phyloP scores from a whole-genome alignment of 2,329 filamentous ascomycete genomes.

The Fusarium sp. region DNA sequence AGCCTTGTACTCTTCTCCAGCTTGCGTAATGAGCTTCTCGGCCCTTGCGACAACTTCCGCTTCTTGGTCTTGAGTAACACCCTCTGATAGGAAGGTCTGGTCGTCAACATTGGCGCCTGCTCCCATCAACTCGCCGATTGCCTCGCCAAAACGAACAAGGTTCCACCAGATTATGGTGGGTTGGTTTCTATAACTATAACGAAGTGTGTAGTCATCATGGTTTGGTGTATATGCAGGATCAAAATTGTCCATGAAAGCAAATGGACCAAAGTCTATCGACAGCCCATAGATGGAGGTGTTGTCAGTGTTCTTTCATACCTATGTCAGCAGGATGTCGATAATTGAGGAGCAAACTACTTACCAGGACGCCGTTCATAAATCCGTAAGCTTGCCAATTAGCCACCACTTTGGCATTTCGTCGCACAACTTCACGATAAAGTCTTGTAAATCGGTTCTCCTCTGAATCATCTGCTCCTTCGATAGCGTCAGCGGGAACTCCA shows the following conservation, averaged over 20 bases:
- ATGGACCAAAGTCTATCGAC: conserved; percentile 94
- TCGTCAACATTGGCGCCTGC: conserved; percentile 80
- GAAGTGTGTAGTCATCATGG: conserved; percentile 88
- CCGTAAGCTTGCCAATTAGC: conserved; percentile 97
- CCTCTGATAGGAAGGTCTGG: conserved; percentile 76
- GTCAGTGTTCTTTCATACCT: conserved; percentile 78
- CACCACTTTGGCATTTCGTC: conserved; percentile 88
- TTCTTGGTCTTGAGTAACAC: conserved; percentile 73
- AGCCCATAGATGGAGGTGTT: conserved; percentile 94
- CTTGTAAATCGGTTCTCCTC: conserved; percentile 89
- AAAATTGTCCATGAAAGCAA: conserved; percentile 98
- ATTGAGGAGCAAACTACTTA: conserved; percentile 35
- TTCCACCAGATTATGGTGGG: conserved; percentile 99
- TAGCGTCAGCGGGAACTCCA: conserved; percentile 66
- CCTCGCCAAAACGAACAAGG: conserved; percentile 89
- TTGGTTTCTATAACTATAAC: conserved; percentile 95
- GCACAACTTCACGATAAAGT: conserved; percentile 87
- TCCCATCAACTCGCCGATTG: conserved; percentile 88
- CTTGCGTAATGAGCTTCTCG: conserved; percentile 83
- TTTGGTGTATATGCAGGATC: conserved; percentile 96
- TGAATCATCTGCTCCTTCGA: conserved; percentile 76
- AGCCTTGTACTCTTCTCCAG: conserved; percentile 88
- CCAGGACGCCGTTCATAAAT: conserved; percentile 97
- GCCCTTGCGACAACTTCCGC: conserved; percentile 81
- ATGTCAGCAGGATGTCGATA: conserved; percentile 37